Base-by-base conservation (phyloP, 2,329 filamentous ascomycete species). In the Ambrosiella xylebori region DNA sequence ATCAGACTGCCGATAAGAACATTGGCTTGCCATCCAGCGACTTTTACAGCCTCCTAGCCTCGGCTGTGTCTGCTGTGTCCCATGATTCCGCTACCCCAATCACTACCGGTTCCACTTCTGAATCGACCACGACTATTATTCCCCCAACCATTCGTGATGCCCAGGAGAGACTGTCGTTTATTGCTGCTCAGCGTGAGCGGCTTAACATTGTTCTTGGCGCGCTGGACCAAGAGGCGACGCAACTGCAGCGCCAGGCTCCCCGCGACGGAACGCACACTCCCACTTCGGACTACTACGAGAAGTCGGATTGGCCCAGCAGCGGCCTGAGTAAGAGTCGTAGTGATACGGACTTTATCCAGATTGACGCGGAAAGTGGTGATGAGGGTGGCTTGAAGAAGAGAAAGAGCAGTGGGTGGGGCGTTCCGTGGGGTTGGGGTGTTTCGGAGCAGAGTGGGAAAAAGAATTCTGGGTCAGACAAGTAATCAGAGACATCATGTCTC, bases 291-390 rank as follows among this genome's bases (percentile, higher is more conserved):
- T 53, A 54, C 7, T 58, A 62, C 49, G 60, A 58, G 15, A 63
- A 63, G 27, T 70, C 66, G 13, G 66, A 67, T 44, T 70, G 76
- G 56, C 73, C 71, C 37, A 68, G 73, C 61, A 73, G 73, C 68
- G 80, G 74, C 2, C 71, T 95, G 65, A 84, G 80, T 64, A 91
- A 91, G 72, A 91, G 86, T 66, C 82, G 82, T 62, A 94, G 87
- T 68, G 89, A 95, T 67, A 80, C 79, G 17, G 91, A 95, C 64
- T 96, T 96, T 66, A 89, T 95, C 66, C 86, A 88, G 68, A 87
- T 94, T 63, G 86, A 93, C 62, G 81, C 83, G 39, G 85, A 90
- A 66, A 84, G 82, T 65, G 77, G 76, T 8, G 73, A 72, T 35
- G 82, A 80, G 65, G 78, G 79, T 51, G 74, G 72, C 38, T 65